phyloP scores from a whole-genome alignment of 1,284 basidiomycete genomes.

The Ceratobasidium sp. region DNA sequence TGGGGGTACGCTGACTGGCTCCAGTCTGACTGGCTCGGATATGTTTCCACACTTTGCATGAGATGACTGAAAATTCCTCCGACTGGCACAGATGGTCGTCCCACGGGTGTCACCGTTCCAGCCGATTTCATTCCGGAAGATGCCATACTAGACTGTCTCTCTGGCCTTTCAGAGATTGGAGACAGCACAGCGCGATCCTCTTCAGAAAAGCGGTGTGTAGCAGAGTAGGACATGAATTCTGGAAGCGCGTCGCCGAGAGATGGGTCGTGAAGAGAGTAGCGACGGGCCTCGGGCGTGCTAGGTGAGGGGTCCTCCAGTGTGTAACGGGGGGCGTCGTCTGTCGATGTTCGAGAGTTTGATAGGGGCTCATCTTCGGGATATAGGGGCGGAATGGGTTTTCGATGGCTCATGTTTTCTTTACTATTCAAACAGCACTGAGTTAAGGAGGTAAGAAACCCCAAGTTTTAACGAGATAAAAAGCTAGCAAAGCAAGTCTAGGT shows the following conservation, averaged over 20 bases:
- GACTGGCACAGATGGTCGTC: not conserved
- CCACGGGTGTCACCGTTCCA: conserved; percentile 15
- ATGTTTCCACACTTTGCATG: conserved; percentile 33
- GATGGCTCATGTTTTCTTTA: conserved; percentile 17
- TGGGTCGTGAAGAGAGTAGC: conserved; percentile 22
- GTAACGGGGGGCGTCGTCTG: conserved; percentile 8
- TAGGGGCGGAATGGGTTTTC: conserved; percentile 42
- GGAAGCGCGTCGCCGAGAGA: conserved; percentile 11
- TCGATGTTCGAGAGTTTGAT: not conserved
- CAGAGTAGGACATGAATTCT: conserved; percentile 8
- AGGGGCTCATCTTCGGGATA: conserved; percentile 38
- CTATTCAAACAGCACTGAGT: not conserved
- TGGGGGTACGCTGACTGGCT: conserved; percentile 48
- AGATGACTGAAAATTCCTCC: conserved; percentile 22
- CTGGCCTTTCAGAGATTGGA: conserved; percentile 38
- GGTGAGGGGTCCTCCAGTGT: conserved; percentile 19
- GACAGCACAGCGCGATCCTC: conserved; percentile 40
- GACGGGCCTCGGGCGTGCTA: conserved; percentile 13
- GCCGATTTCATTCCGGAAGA: conserved; percentile 18
- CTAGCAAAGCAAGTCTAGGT: not conserved
- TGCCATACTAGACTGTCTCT: conserved; percentile 38
- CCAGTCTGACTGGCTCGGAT: conserved; percentile 30
- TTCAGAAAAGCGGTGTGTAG: conserved; percentile 30
- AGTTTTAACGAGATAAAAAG: not conserved
- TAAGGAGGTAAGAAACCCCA: not conserved